Base-by-base conservation (phyloP, 148 eudicot species). In the Polygonum maritimum region DNA sequence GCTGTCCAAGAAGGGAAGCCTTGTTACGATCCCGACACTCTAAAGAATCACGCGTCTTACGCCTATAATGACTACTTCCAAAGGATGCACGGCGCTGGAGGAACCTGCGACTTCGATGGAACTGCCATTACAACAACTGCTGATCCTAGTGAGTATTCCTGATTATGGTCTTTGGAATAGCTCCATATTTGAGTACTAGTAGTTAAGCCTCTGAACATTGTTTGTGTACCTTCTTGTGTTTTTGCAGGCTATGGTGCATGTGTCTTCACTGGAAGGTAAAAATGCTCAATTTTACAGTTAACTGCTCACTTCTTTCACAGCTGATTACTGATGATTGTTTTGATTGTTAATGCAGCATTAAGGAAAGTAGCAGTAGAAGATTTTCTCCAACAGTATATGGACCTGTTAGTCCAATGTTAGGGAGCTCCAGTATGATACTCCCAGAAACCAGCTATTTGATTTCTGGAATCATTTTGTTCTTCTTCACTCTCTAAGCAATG, bases 1-100 rank as follows among this genome's bases (percentile, higher is more conserved):
- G 89, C 96, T 63, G 88, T 95, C 82, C 99, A 95, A 82, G 51
- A 83, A 51, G 99, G 97, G 44, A 82, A 83, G 51, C 89, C 89
- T 0, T 95, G 99, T 81, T 95, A 85, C 67, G 73, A 79, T 57
- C 99, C 99, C 19, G 85, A 95, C 81, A 95, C 86, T n/a, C 14
- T 86, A 63, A 82, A 87, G 78, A 95, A 88, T 65, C 99, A 95
- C 80, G 97, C 99, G 75, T 95, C 99, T 35, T 95, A 85, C 81
- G 99, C 98, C 69, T 95, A 85, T 77, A 95, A 95, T 72, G 94
- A 95, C 78, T 95, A 95, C 83, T 95, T 89, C 78, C 99, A 95
- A 69, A 88, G 76, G 79, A 90, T 86, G 97, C 87, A 74, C 7
- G 83, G 90, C 57, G 76, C 82, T 65, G 99, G 99, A 26, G 99